phyloP scores from a whole-genome alignment of 164 flowering plant genomes.

The Protea cynaroides region DNA sequence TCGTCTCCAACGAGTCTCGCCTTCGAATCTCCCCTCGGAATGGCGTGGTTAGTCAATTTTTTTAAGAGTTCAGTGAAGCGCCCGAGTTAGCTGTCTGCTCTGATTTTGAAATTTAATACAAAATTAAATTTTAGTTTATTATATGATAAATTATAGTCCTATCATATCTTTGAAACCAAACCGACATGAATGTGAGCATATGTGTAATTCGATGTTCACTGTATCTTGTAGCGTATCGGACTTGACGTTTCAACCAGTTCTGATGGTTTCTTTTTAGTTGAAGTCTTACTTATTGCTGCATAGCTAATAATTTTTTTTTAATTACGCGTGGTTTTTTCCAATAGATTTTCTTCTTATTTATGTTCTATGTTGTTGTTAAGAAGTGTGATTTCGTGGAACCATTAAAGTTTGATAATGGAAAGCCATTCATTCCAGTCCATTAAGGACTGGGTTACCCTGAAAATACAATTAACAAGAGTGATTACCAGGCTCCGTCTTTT shows the following conservation, averaged over 20 bases:
- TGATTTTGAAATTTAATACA: background rate
- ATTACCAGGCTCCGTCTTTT: constrained; percentile 70
- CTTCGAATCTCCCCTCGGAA: constrained; percentile 11
- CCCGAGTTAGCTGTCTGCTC: background rate
- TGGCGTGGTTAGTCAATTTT: constrained; percentile 12
- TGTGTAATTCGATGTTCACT: background rate
- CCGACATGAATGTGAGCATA: background rate
- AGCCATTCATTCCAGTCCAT: constrained; percentile 32
- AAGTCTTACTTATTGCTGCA: background rate
- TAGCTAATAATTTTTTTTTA: background rate
- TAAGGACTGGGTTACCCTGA: constrained; percentile 21
- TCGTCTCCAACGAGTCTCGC: constrained; percentile 11
- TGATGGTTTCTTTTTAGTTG: too few species aligned
- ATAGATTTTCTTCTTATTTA: background rate
- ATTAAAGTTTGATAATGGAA: constrained; percentile 52
- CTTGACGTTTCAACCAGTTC: background rate
- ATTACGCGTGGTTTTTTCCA: background rate
- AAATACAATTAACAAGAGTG: constrained; percentile 18
- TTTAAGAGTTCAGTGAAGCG: background rate
- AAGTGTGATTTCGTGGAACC: constrained; percentile 54
- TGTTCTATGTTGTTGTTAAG: constrained; percentile 22
- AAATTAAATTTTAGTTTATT: background rate
- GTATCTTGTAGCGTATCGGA: background rate
- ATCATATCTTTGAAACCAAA: background rate
- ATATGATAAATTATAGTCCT: background rate